Base-by-base conservation (phyloP, 768 basidiomycete species). In the Flagelloscypha sp. region DNA sequence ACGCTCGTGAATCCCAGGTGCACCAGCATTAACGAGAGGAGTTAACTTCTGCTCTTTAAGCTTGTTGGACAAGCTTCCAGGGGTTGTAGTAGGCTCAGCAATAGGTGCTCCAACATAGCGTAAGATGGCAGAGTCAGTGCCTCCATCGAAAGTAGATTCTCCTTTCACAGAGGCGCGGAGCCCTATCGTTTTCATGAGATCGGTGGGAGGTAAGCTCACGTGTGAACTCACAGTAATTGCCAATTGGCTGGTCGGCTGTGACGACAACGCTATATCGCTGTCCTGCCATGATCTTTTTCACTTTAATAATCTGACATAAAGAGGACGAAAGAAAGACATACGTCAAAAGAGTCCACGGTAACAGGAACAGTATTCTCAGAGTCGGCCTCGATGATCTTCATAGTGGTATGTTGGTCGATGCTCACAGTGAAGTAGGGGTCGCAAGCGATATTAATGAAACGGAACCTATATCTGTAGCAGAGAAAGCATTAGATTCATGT, bases 231-330 rank as follows among this genome's bases (percentile, higher is more conserved):
- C 67, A 72, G 43, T 72, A 72, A 49, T 71, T 70, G 30, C 30
- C 46, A 20, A 61, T 32, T 2, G 48, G 45, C 27, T 62, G 54
- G 40, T 62, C 55, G 6, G 69, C 58, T 15, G 55, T 47, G 5
- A 68, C 42, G 16, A 70, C 48, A 40, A 71, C 57, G 2, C 65
- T 70, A 33, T 68, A 67, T n/a, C 68, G 61, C 41, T 70, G 69
- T 6, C 63, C 66, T 11, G 48, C 30, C n/a, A 33, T n/a, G 36
- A 22, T 47, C 8, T 25, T 36, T 22, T 27, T 46, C 22, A 42
- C 50, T 6, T 49, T 50, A 30, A 46, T 38, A 37, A 27, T 15
- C 41, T 35, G 24, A 38, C 38, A 8, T 29, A 43, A 10, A 35
- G 35, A 20, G 34, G 42, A 29, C 38, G 49, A n/a, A n/a, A n/a